phyloP scores from a whole-genome alignment of 331 rosid species.

The Spiraea crenata region DNA sequence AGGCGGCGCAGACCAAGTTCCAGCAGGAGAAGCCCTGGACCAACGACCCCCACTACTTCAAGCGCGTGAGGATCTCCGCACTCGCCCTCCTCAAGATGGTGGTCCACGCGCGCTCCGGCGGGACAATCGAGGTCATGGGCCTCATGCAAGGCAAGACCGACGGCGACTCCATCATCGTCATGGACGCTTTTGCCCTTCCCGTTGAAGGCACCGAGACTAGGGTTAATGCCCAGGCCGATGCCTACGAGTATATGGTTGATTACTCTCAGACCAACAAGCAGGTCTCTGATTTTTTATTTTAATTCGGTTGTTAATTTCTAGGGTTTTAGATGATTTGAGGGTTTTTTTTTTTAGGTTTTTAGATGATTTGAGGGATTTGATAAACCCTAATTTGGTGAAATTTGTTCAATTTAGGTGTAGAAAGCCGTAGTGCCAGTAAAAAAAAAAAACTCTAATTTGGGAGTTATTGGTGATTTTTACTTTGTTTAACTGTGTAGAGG shows the following conservation, averaged over 20 bases:
- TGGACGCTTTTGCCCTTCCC: slow-evolving; percentile 94
- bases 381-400: slow-evolving; percentile 29
- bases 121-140: slow-evolving; percentile 98
- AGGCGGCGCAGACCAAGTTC: slow-evolving; percentile 59
- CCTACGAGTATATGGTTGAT: slow-evolving; percentile 95
- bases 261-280: slow-evolving; percentile 92
- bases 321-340: background rate
- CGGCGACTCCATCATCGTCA: slow-evolving; percentile 83
- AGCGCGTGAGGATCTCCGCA: slow-evolving; percentile 96
- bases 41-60: slow-evolving; percentile 85
- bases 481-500: background rate
- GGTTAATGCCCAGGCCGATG: slow-evolving; percentile 98
- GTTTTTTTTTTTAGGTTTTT: too few species aligned
- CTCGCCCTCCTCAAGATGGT: slow-evolving; percentile 98
- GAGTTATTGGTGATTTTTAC: background rate
- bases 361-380: background rate
- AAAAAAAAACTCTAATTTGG: background rate
- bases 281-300: slow-evolving; percentile 33
- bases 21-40: slow-evolving; percentile 90
- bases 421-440: background rate
- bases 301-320: background rate
- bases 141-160: slow-evolving; percentile 97
- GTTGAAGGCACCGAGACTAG: slow-evolving; percentile 99
- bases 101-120: slow-evolving; percentile 98
- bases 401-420: background rate